phyloP scores from a whole-genome alignment of 257 asterid genomes.

The Nyctanthes arbortristis region DNA sequence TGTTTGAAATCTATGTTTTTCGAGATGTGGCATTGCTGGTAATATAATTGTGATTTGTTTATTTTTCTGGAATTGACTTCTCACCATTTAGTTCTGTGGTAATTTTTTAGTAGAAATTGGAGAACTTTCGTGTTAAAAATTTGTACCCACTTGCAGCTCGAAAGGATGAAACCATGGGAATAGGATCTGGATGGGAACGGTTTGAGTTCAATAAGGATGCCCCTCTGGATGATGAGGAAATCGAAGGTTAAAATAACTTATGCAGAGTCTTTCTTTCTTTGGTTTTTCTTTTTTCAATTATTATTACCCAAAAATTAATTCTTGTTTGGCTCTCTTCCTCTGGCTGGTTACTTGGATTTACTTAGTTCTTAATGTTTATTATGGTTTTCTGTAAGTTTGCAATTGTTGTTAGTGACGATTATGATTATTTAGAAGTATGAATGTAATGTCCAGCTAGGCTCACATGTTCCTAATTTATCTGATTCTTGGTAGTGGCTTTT shows the following conservation, averaged over 20 bases:
- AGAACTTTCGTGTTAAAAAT: conserved; percentile 6
- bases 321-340: conserved; percentile 10
- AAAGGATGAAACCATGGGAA: conserved; percentile 75
- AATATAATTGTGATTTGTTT: neutral
- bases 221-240: conserved; percentile 87
- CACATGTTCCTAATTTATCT: neutral
- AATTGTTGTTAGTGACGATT: neutral
- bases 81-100: neutral
- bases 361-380: neutral
- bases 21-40: neutral
- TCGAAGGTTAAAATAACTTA: conserved; percentile 58
- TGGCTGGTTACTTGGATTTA: conserved; percentile 14
- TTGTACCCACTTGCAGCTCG: conserved; percentile 50
- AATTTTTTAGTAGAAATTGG: neutral
- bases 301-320: neutral
- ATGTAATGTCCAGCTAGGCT: conserved; percentile 5
- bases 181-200: conserved; percentile 96
- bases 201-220: conserved; percentile 91
- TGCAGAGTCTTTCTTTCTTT: neutral
- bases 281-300: neutral
- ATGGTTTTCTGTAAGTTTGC: neutral
- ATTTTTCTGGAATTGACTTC: neutral
- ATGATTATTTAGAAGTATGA: neutral
- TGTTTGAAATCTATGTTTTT: neutral
- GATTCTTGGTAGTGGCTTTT: neutral